Conservation (phyloP, 225 moss, liverwort and hornwort species). For the Asterella californica region DNA sequence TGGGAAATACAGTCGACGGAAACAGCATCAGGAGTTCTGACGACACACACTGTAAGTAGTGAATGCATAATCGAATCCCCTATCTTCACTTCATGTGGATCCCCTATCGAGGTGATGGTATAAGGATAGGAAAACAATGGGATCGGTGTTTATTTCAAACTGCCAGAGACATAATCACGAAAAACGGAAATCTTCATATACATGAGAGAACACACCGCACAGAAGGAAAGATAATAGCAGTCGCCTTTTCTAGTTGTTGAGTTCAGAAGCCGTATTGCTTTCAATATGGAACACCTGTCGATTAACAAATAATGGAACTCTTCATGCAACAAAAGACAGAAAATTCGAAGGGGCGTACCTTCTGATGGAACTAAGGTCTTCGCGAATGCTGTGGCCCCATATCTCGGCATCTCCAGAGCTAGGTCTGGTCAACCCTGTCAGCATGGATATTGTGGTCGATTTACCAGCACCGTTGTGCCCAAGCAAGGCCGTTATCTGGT, state of each 20-base stretch:
- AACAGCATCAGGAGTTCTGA: neutral
- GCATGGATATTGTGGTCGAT: constrained; percentile 88
- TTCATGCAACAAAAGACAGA: neutral
- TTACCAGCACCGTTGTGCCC: constrained; percentile 98
- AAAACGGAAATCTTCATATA: neutral
- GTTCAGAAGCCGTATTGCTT: too few relatives aligned
- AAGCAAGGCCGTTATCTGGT: constrained; percentile 88
- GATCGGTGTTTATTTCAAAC: neutral
- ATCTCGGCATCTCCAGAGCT: constrained; percentile 77
- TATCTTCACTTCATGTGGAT: neutral
- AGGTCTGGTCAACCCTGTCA: constrained; percentile 78
- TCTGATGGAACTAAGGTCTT: constrained; percentile 68
- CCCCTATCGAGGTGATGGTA: neutral
- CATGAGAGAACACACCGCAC: neutral
- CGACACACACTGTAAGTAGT: neutral
- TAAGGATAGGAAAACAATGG: neutral
- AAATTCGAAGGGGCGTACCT: constrained; percentile 39
- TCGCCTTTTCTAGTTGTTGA: neutral
- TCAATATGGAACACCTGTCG: too few relatives aligned
- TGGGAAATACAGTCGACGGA: constrained; percentile 21
- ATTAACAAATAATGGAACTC: too few relatives aligned
- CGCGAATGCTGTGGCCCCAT: constrained; percentile 84
- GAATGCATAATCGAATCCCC: neutral
- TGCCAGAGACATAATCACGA: neutral
- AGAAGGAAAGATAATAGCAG: neutral